Evolutionary conservation across 2,329 filamentous ascomycete genomes (phyloP).

Genomic region (Fonsecaea erecta): DNA sequence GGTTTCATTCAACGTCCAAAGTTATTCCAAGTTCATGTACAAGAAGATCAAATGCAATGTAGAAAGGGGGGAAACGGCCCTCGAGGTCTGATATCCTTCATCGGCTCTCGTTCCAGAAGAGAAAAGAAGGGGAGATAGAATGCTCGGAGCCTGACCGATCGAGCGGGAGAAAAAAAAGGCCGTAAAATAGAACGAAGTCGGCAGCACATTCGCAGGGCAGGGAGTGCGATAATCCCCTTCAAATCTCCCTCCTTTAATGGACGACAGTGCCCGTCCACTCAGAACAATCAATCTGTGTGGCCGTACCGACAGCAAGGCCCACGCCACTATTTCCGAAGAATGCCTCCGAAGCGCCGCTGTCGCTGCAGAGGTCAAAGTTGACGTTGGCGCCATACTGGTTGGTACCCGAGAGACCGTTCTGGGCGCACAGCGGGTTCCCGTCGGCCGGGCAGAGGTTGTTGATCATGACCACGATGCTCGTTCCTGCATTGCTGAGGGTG

Average conservation of each 20-base stretch:
- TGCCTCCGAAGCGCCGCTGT: conserved; percentile 44
- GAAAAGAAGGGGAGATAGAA: background rate
- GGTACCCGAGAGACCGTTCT: conserved; percentile 41
- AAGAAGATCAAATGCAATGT: background rate
- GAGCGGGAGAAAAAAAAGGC: background rate
- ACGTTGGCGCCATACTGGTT: conserved; percentile 49
- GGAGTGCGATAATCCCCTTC: too few relatives aligned
- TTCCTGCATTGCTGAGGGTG: conserved; percentile 39
- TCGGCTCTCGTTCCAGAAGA: background rate
- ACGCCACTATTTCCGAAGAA: conserved; percentile 42
- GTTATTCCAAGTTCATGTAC: background rate
- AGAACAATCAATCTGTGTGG: conserved; percentile 35
- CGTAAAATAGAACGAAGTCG: background rate
- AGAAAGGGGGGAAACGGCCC: background rate
- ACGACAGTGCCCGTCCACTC: conserved; percentile 34
- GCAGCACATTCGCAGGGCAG: background rate
- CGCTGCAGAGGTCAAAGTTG: conserved; percentile 50
- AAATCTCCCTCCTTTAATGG: conserved; percentile 5
- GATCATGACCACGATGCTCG: conserved; percentile 46
- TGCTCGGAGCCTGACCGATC: background rate
- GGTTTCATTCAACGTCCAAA: too few relatives aligned
- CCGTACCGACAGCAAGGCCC: conserved; percentile 35
- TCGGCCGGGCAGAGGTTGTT: conserved; percentile 49
- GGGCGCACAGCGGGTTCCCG: conserved; percentile 47
- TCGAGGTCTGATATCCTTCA: background rate